Base-by-base conservation (phyloP, 1,284 basidiomycete genomes). In the Sporisorium exsertum region DNA sequence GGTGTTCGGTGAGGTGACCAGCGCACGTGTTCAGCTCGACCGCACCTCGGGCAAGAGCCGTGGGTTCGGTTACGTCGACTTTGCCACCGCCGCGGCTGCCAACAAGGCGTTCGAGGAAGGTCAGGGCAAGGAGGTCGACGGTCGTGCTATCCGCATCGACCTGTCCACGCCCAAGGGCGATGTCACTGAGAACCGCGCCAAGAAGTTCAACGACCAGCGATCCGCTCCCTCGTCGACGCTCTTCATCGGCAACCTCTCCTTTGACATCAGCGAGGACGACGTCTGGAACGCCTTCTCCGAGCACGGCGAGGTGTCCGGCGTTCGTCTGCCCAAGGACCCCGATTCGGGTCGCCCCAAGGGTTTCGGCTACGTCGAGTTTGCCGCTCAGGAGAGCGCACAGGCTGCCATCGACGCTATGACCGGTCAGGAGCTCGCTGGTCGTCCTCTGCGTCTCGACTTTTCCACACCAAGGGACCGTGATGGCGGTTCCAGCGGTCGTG, bases 331-430 rank as follows among this genome's bases (percentile, higher is more conserved):
- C 32, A 98, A 95, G 58, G 95, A 99, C 86, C 89, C 93, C 70
- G 97, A 99, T 64, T 90, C 92, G 6, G 95, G 94, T 52, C 90
- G 89, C 75, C 91, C 94, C 64, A 99, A 98, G 87, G 97, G 97
- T 82, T 99, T 96, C 87, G 97, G 92, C 51, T 99, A 99, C 87
- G 93, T 98, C 85, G 94, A 97, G 87, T 97, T 95, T 86, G 90
- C 91, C 74, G 91, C 92, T 77, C 85, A 94, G 56, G 92, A 92
- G 50, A 87, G 90, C 73, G 94, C 97, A 15, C 92, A 92, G 87
- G 92, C 91, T 85, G 97, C 96, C 5, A 90, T 91, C 72, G 90
- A 90, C 79, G 82, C 79, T 35, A 88, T 91, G 53, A 89, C 90
- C 56, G 94, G 94, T 55, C 87, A 89, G 71, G 93, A 95, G 72